phyloP scores from a whole-genome alignment of 176 grass and related monocot genomes.

The Hyparrhenia diplandra region DNA sequence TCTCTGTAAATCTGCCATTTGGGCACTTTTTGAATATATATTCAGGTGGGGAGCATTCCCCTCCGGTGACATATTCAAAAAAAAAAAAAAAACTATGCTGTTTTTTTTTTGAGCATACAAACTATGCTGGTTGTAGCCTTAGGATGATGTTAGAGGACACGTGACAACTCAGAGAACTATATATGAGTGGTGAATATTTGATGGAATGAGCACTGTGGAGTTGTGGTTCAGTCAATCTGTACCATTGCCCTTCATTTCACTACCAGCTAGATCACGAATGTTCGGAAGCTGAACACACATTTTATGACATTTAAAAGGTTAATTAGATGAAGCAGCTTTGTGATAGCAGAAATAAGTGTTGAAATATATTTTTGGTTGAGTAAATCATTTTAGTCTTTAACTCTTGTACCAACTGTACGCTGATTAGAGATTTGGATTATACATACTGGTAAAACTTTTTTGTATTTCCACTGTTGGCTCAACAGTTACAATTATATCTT shows the following conservation, averaged over 20 bases:
- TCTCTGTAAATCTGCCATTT: no score
- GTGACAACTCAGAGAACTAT: background rate
- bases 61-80: no score
- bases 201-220: background rate
- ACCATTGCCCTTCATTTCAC: background rate
- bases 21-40: no score
- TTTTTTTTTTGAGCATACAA: slow-evolving; percentile 23
- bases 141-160: slow-evolving; percentile 26
- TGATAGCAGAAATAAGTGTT: background rate
- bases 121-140: slow-evolving; percentile 47
- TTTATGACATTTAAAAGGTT: slow-evolving; percentile 9
- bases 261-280: background rate
- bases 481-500: no score
- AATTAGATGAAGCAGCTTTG: background rate
- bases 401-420: background rate
- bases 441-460: no score
- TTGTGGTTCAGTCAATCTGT: background rate
- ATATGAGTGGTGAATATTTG: background rate
- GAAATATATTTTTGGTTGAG: background rate
- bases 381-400: background rate
- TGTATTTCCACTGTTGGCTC: no score
- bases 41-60: no score
- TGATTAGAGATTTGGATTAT: no score
- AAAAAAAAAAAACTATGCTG: no score
- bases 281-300: slow-evolving; percentile 1